Conservation (phyloP, 2,329 filamentous ascomycete genomes). For the Aureobasidium sp. region DNA sequence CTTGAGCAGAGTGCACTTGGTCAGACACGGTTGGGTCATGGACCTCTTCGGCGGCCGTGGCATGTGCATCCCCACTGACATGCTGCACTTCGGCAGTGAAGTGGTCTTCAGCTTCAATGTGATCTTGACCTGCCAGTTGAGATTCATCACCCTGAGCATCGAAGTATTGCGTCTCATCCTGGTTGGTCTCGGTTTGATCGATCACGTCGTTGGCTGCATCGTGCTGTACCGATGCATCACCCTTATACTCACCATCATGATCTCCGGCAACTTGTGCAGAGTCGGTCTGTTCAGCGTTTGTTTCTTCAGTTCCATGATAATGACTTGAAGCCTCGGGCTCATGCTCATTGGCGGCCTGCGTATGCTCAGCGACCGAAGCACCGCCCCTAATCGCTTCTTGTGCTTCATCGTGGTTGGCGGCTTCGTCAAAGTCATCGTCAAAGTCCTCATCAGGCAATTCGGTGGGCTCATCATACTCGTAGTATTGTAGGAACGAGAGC, state of each 20-base stretch:
- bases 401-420: background rate
- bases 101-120: conserved; percentile 9
- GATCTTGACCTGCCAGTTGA: background rate
- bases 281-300: background rate
- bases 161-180: conserved; percentile 10
- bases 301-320: background rate
- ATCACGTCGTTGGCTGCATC: background rate
- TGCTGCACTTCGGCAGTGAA: background rate
- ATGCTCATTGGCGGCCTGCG: background rate
- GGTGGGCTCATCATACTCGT: conserved; percentile 19
- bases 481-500: conserved; percentile 28
- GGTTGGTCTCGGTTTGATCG: conserved; percentile 5
- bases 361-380: background rate
- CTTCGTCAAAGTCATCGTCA: conserved; percentile 15
- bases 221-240: background rate
- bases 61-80: background rate
- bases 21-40: too few relatives aligned
- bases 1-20: too few relatives aligned
- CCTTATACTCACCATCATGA: conserved; percentile 8
- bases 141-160: background rate
- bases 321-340: background rate
- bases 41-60: background rate
- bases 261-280: background rate
- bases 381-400: background rate
- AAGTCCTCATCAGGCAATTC: conserved; percentile 17